Conservation (phyloP, 148 eudicot genomes). For the Arctostaphylos glauca region DNA sequence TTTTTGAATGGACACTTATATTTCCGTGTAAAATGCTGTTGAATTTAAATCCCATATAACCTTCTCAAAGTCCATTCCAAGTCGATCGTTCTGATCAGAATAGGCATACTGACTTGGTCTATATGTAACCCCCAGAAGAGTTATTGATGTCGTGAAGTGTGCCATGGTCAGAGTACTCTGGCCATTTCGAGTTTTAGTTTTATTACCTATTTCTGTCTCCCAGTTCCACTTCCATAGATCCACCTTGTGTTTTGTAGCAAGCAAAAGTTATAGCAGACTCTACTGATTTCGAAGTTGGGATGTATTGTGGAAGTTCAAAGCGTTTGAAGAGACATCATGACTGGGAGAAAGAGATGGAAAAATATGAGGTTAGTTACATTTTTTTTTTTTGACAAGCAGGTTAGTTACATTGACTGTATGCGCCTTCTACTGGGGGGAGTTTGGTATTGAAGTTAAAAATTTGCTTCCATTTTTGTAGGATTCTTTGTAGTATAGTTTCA, state of each 20-base stretch:
- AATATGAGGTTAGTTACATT: conserved; percentile 61
- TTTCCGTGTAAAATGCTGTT: too few species aligned
- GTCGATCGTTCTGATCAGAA: background rate
- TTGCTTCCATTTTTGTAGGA: background rate
- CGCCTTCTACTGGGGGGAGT: background rate
- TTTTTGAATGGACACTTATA: background rate
- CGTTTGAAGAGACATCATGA: conserved; percentile 50
- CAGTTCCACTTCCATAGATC: too few species aligned
- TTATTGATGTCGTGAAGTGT: too few species aligned
- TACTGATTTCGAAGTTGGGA: conserved; percentile 69
- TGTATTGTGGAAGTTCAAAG: conserved; percentile 55
- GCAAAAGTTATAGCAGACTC: conserved; percentile 61
- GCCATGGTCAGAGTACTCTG: too few species aligned
- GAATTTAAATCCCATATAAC: too few species aligned
- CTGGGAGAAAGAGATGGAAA: conserved; percentile 70
- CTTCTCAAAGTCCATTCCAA: too few species aligned
- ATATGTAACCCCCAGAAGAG: too few species aligned
- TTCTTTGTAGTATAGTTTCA: background rate
- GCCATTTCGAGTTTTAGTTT: too few species aligned
- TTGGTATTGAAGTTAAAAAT: background rate
- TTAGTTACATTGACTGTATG: conserved; percentile 25
- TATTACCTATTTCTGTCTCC: too few species aligned
- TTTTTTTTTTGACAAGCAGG: conserved; percentile 32
- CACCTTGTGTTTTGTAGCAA: conserved; percentile 52
- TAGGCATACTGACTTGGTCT: too few species aligned